phyloP scores from a whole-genome alignment of 495 filamentous ascomycete species.

The Elasticomyces elasticus region DNA sequence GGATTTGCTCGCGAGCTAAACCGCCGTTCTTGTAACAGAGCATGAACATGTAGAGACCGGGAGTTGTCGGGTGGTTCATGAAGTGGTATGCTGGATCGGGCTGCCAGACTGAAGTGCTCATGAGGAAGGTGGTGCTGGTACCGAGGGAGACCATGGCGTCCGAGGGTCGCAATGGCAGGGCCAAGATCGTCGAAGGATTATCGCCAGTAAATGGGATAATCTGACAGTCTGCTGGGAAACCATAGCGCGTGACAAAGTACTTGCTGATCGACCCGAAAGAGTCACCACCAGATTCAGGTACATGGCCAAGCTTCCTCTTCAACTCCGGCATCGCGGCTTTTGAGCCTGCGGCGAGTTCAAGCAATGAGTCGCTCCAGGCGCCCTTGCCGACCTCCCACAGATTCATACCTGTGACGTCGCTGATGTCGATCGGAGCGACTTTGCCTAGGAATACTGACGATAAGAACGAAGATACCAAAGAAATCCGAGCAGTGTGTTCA shows the following conservation, averaged over 20 bases:
- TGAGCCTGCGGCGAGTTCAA: conserved; percentile 67
- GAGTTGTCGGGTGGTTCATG: conserved; percentile 38
- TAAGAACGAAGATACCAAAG: conserved; percentile 88
- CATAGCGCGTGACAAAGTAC: conserved; percentile 71
- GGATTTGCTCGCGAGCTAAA: conserved; percentile 78
- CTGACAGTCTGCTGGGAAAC: conserved; percentile 63
- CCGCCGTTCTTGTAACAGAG: conserved; percentile 98
- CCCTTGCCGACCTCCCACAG: conserved; percentile 79
- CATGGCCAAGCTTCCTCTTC: conserved; percentile 66
- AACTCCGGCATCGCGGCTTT: conserved; percentile 55
- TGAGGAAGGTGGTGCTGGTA: conserved; percentile 92
- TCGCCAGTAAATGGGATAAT: conserved; percentile 87
- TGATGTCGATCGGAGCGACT: conserved; percentile 83
- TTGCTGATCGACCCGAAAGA: conserved; percentile 60
- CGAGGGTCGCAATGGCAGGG: conserved; percentile 69
- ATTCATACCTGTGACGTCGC: conserved; percentile 94
- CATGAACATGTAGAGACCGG: conserved; percentile 73
- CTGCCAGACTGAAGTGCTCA: conserved; percentile 83
- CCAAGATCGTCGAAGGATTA: conserved; percentile 90
- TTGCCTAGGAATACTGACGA: conserved; percentile 81
- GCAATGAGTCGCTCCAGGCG: conserved; percentile 60
- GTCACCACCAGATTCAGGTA: conserved; percentile 68
- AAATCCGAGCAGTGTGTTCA: conserved; percentile 68
- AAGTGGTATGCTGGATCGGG: conserved; percentile 61
- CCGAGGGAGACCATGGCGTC: conserved; percentile 92